Evolutionary conservation across 306 rosid genomes (phyloP), one percentile per base, ranked within the genome.

Genomic region (Lotus japonicus): DNA sequence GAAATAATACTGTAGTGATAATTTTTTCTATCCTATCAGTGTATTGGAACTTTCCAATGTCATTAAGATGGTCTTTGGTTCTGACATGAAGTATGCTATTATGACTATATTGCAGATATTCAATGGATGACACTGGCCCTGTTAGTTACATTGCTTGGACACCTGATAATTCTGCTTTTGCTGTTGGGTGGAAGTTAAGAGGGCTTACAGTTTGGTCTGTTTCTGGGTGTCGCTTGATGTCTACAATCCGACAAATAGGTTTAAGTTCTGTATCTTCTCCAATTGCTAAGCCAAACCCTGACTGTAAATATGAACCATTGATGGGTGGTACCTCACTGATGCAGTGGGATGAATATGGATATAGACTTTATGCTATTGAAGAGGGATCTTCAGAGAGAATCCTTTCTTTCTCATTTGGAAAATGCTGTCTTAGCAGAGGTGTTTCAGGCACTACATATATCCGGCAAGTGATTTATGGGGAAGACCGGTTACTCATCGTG

Each of bases 131-230:
- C 66, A 90, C 97, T 60, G 98, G 98, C 39, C 75, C 89, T 75
- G 98, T 94, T 61, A 82, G 88, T 79, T 90, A 90, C 83, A 88
- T 94, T 84, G 82, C 87, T n/a, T 90, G 98, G 98, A 94, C 98
- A 36, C 97, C 98, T 51, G 98, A 94, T 82, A 86, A 94, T 79
- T 85, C 98, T 64, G 94, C 96, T 75, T 94, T 94, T 88, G 97
- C 95, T 39, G 97, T 94, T 68, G 98, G 98, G 68, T 94, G 98
- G 97, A 94, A 86, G 72, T 83, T 85, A 62, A 88, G 98, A 81
- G 98, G 98, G 52, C 96, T 94, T 72, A 77, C 98, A 16, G 98
- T 94, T 79, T 90, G 97, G 98, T 94, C 98, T 17, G 85, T 90
- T 72, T 94, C 97, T 68, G 97, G 97, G 68, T 92, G 97, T 80